These are phyloP conservation scores for Tribonema minus DNA, from an alignment of 108 stramenopile genomes.

Conservation along the genomic window DNA sequence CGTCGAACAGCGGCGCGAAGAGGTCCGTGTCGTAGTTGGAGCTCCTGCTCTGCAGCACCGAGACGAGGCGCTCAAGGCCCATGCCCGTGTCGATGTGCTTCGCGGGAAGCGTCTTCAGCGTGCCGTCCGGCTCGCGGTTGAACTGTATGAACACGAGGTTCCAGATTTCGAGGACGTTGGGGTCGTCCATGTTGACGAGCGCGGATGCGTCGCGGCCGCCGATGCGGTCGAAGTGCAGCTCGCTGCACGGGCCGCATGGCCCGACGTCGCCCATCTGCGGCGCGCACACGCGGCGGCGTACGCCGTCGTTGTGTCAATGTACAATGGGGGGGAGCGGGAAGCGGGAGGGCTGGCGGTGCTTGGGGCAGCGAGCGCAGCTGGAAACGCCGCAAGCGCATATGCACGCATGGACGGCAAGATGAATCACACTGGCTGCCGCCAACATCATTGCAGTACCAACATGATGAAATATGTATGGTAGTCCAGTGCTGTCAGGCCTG, in stretches of 20 bases:
- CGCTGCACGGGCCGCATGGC: slow-evolving; percentile 58
- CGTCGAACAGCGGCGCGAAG: slow-evolving; percentile 43
- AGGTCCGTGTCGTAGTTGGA: slow-evolving; percentile 58
- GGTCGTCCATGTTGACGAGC: slow-evolving; percentile 72
- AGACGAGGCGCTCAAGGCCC: slow-evolving; percentile 53
- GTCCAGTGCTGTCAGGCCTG: no score
- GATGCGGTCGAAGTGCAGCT: slow-evolving; percentile 57
- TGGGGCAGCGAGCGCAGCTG: no score
- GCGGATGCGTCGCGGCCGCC: slow-evolving; percentile 74
- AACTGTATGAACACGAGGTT: slow-evolving; percentile 67
- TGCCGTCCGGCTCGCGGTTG: slow-evolving; percentile 42
- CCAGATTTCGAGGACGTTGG: slow-evolving; percentile 58
- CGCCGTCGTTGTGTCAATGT: no score
- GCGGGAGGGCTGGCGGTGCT: no score
- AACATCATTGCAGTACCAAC: no score
- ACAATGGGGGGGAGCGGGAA: no score
- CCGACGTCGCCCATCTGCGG: slow-evolving; percentile 58
- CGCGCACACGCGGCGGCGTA: no score
- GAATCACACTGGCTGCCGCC: no score
- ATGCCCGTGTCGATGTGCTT: slow-evolving; percentile 57
- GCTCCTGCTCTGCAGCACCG: slow-evolving; percentile 37
- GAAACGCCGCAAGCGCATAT: no score
- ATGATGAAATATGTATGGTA: no score
- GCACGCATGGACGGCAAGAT: no score
- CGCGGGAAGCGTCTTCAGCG: slow-evolving; percentile 26